Conservation (phyloP, 1,139 yeast species). For the Cylindricascospora bacillispora region DNA sequence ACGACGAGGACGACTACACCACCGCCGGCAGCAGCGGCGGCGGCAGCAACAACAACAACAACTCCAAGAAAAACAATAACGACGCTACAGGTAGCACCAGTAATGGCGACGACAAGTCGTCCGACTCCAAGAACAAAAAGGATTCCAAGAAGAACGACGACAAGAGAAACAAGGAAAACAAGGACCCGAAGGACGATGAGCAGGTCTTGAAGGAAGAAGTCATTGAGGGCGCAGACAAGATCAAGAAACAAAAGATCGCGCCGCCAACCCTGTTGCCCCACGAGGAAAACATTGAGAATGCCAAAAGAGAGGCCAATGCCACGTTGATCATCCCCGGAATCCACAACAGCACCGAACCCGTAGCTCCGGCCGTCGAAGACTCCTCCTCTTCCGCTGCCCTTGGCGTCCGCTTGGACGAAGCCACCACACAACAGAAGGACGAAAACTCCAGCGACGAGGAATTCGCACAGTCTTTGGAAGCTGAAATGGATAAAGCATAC, state of each 20-base stretch:
- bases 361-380: conserved; percentile 1
- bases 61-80: conserved; percentile 3
- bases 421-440: too few species aligned
- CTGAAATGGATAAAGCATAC: conserved; percentile 21
- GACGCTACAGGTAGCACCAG: too few species aligned
- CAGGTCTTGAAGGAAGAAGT: conserved; percentile 6
- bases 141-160: conserved; percentile 9
- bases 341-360: conserved; percentile 1
- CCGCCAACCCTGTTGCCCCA: conserved; percentile 23
- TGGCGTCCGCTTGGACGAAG: neutral
- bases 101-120: conserved; percentile 3
- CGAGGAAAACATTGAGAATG: conserved; percentile 19
- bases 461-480: conserved; percentile 23
- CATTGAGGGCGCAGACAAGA: conserved; percentile 2
- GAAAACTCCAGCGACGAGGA: conserved; percentile 23
- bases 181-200: conserved; percentile 6
- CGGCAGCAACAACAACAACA: conserved; percentile 5
- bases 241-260: conserved; percentile 17
- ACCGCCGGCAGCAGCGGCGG: conserved; percentile 1
- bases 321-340: conserved; percentile 11
- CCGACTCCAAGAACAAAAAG: conserved; percentile 7
- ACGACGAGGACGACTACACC: conserved; percentile 14
- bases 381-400: conserved; percentile 5
- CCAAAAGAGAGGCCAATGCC: conserved; percentile 21
- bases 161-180: conserved; percentile 6